Conservation (phyloP, 73 alveolate genomes). For the Paramecium biaurelia region DNA sequence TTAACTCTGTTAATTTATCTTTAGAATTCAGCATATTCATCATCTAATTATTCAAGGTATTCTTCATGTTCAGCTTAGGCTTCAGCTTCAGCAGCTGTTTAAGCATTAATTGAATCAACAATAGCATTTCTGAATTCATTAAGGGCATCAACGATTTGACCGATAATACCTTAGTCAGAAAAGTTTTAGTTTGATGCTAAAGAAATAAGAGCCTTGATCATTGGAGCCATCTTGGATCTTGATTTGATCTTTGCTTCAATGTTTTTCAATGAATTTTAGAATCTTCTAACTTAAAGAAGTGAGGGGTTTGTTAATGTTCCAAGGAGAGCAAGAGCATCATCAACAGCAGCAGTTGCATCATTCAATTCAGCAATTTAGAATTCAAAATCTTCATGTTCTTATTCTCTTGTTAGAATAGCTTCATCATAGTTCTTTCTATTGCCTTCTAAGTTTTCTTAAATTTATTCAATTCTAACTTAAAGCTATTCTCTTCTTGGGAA, state of each 20-base stretch:
- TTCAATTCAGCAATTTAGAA: slow-evolving; percentile 29
- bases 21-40: slow-evolving; percentile 51
- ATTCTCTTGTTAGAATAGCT: slow-evolving; percentile 21
- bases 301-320: slow-evolving; percentile 43
- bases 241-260: slow-evolving; percentile 38
- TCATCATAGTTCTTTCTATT: slow-evolving; percentile 40
- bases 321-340: slow-evolving; percentile 32
- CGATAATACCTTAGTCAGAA: slow-evolving; percentile 15
- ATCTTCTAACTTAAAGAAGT: slow-evolving; percentile 32
- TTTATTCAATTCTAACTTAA: neutral
- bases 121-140: slow-evolving; percentile 49
- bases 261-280: slow-evolving; percentile 41
- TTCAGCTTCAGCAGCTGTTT: slow-evolving; percentile 44
- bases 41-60: slow-evolving; percentile 33
- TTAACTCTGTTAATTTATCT: slow-evolving; percentile 27
- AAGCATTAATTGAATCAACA: slow-evolving; percentile 19
- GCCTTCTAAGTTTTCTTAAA: slow-evolving; percentile 22
- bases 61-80: slow-evolving; percentile 30
- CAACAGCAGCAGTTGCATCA: slow-evolving; percentile 50
- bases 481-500: slow-evolving; percentile 57
- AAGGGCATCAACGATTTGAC: slow-evolving; percentile 39
- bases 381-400: slow-evolving; percentile 47
- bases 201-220: slow-evolving; percentile 45
- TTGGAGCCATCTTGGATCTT: slow-evolving; percentile 46
- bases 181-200: slow-evolving; percentile 48